A percentile compares a stretch with the other conserved stretches of the same genome.
Conservation (phyloP, 306 rosid genomes). For the Vicia villosa region DNA sequence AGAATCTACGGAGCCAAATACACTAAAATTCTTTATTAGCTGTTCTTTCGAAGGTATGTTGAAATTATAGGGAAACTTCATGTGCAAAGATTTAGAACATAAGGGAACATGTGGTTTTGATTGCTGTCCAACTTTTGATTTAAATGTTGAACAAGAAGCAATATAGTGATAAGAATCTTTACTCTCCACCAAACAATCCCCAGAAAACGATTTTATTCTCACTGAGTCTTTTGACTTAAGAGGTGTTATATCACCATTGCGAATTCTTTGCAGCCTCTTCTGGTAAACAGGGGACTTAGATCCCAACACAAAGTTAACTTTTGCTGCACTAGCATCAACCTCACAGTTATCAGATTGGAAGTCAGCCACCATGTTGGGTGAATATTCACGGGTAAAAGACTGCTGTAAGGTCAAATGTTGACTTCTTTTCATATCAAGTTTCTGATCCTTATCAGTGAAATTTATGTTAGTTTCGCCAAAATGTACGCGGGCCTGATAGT, state of each 20-base stretch:
- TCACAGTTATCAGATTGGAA: slow-evolving; percentile 14
- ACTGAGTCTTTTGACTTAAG: background rate
- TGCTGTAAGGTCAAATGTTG: background rate
- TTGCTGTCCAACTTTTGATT: slow-evolving; percentile 23
- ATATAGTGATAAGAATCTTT: slow-evolving; percentile 11
- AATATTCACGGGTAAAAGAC: slow-evolving; percentile 5
- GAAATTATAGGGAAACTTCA: slow-evolving; percentile 47
- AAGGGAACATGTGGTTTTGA: slow-evolving; percentile 21
- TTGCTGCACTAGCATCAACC: slow-evolving; percentile 21
- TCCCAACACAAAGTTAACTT: slow-evolving; percentile 4
- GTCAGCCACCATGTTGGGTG: background rate
- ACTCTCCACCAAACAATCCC: background rate
- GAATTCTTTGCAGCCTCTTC: slow-evolving; percentile 9
- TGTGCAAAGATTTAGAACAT: slow-evolving; percentile 31
- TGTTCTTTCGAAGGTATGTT: slow-evolving; percentile 43
- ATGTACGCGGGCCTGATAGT: slow-evolving; percentile 5
- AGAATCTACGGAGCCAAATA: slow-evolving; percentile 47
- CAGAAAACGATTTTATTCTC: background rate
- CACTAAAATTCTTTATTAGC: slow-evolving; percentile 45
- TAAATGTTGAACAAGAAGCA: slow-evolving; percentile 32
- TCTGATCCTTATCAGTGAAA: slow-evolving; percentile 16
- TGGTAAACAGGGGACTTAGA: slow-evolving; percentile 17
- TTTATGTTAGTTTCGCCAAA: slow-evolving; percentile 10
- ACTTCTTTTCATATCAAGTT: slow-evolving; percentile 10
- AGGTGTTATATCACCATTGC: background rate